These are phyloP conservation scores for Pseudopithomyces chartarum DNA, from an alignment of 2,329 filamentous ascomycete genomes.

Conservation along the genomic window DNA sequence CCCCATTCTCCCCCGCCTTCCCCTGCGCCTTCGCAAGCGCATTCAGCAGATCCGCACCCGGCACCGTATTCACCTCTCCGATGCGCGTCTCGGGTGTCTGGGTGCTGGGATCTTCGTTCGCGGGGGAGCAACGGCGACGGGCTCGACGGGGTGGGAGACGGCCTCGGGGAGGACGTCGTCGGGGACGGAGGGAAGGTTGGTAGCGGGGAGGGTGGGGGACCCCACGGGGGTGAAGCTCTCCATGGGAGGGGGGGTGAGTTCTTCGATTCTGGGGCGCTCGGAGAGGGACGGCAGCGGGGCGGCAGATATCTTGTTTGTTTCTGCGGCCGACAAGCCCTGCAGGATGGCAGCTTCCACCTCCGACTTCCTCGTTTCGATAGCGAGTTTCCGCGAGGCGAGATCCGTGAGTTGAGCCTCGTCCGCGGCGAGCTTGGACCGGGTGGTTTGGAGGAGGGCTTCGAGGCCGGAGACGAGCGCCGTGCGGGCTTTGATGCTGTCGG, in stretches of 20 bases:
- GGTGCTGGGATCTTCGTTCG: slow-evolving; percentile 18
- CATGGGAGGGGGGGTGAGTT: slow-evolving; percentile 78
- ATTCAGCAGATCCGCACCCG: slow-evolving; percentile 36
- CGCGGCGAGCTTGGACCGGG: slow-evolving; percentile 69
- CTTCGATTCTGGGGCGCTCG: slow-evolving; percentile 57
- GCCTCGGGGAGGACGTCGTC: slow-evolving; percentile 36
- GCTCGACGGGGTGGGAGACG: slow-evolving; percentile 30
- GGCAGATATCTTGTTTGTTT: slow-evolving; percentile 54
- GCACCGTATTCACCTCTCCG: slow-evolving; percentile 21
- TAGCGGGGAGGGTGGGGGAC: slow-evolving; percentile 47
- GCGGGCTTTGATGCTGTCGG: slow-evolving; percentile 86
- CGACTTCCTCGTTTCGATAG: slow-evolving; percentile 80
- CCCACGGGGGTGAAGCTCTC: slow-evolving; percentile 60
- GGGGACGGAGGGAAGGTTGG: slow-evolving; percentile 25
- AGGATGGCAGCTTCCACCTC: slow-evolving; percentile 93
- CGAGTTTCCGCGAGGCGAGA: slow-evolving; percentile 68
- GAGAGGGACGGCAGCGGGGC: slow-evolving; percentile 33
- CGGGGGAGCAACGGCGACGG: slow-evolving; percentile 25
- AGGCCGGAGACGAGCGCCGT: slow-evolving; percentile 77
- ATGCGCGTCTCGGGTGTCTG: slow-evolving; percentile 30
- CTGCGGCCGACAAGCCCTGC: slow-evolving; percentile 72
- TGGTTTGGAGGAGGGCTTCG: slow-evolving; percentile 78
- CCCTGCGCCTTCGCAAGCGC: slow-evolving; percentile 34
- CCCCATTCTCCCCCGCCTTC: slow-evolving; percentile 23
- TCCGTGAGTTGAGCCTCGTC: slow-evolving; percentile 72